Conservation (phyloP, 2,329 filamentous ascomycete species). For the Penicillium vulpinum region DNA sequence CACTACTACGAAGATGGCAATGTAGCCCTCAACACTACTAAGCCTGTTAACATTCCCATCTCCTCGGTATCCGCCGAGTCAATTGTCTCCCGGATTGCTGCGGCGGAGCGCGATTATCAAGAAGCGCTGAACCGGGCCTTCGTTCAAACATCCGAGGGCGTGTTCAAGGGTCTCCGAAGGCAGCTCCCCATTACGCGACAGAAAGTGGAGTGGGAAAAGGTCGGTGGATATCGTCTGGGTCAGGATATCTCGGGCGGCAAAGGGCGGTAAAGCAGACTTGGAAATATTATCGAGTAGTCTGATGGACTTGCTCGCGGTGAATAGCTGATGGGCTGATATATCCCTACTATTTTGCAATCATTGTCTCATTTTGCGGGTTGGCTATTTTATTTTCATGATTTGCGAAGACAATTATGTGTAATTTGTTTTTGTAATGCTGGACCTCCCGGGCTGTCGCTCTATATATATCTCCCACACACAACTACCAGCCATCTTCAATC, state of each 20-base stretch:
- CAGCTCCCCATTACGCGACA: slow-evolving; percentile 95
- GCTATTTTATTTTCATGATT: not conserved
- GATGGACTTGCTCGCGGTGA: not conserved
- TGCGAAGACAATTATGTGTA: not conserved
- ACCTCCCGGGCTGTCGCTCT: not conserved
- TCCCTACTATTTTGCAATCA: slow-evolving; percentile 3
- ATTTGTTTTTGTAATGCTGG: not conserved
- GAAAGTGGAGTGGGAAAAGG: slow-evolving; percentile 99
- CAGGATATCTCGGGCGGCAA: slow-evolving; percentile 75
- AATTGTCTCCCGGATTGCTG: slow-evolving; percentile 74
- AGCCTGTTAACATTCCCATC: slow-evolving; percentile 66
- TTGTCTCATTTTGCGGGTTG: slow-evolving; percentile 1
- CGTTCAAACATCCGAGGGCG: slow-evolving; percentile 82
- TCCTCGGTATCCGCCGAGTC: slow-evolving; percentile 65
- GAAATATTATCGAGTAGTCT: slow-evolving; percentile 1
- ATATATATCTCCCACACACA: not conserved
- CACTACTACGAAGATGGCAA: slow-evolving; percentile 99
- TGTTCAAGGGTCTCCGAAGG: slow-evolving; percentile 88
- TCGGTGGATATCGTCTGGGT: slow-evolving; percentile 84
- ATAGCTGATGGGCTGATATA: slow-evolving; percentile 2
- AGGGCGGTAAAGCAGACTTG: slow-evolving; percentile 24
- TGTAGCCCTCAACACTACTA: slow-evolving; percentile 87
- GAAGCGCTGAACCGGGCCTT: slow-evolving; percentile 94
- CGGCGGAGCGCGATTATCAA: slow-evolving; percentile 87
- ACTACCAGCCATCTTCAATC: not conserved